Percentiles rank a stretch among this genome's conserved stretches.
These are phyloP conservation scores for Triticum dicoccoides DNA, from an alignment of 176 grass and related monocot species.

Conservation along the genomic window DNA sequence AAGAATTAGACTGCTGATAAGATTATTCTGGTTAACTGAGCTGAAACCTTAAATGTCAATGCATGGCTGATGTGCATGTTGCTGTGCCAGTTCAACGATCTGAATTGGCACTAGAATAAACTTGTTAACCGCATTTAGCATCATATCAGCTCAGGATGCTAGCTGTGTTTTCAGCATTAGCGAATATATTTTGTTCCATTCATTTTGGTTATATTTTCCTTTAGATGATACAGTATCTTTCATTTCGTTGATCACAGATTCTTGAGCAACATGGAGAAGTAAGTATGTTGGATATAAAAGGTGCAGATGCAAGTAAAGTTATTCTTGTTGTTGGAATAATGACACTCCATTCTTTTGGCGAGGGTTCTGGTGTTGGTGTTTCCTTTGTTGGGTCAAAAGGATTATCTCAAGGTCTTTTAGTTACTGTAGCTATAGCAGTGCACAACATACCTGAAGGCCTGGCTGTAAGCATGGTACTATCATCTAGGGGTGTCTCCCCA, in stretches of 20 bases:
- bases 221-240: conserved; percentile 19
- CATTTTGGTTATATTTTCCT: background rate
- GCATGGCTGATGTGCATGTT: background rate
- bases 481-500: conserved; percentile 81
- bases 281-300: conserved; percentile 99
- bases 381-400: conserved; percentile 96
- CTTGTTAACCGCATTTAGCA: background rate
- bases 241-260: conserved; percentile 45
- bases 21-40: background rate
- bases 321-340: conserved; percentile 99
- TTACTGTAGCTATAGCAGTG: conserved; percentile 94
- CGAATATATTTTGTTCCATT: background rate
- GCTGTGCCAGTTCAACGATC: conserved; percentile 3
- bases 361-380: conserved; percentile 97
- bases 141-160: background rate
- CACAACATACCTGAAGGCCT: conserved; percentile 99
- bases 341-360: conserved; percentile 98
- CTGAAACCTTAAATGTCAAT: background rate
- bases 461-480: conserved; percentile 95
- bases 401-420: conserved; percentile 84
- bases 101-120: conserved; percentile 23
- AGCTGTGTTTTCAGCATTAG: background rate
- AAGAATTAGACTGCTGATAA: background rate
- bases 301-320: conserved; percentile 98
- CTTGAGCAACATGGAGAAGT: conserved; percentile 95